A percentile compares a stretch with the other conserved stretches of the same genome.
These are phyloP conservation scores for Pleurotus tuber-regium DNA, from an alignment of 768 basidiomycete genomes.

Conservation along the genomic window DNA sequence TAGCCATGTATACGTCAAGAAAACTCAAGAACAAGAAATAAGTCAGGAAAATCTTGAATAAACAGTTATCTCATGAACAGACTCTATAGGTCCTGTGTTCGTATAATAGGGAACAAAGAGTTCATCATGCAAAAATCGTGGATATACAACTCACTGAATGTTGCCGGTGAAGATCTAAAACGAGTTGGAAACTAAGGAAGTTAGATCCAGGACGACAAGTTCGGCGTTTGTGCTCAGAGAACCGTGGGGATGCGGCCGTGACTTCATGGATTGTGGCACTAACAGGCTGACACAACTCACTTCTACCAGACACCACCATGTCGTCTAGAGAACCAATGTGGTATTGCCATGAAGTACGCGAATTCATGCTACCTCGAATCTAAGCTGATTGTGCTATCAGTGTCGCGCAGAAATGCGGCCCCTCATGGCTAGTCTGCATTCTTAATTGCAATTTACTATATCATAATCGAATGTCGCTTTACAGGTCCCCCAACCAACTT, in stretches of 20 bases:
- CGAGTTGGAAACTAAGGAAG: too few relatives aligned
- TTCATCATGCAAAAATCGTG: slow-evolving; percentile 35
- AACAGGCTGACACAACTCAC: slow-evolving; percentile 12
- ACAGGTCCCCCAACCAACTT: slow-evolving; percentile 79
- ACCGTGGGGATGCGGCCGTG: neutral
- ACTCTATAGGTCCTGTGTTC: slow-evolving; percentile 24
- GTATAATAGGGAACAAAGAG: slow-evolving; percentile 63
- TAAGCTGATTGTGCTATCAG: slow-evolving; percentile 35
- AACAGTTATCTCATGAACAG: slow-evolving; percentile 40
- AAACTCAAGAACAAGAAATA: slow-evolving; percentile 4
- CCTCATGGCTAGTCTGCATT: slow-evolving; percentile 58
- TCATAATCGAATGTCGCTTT: slow-evolving; percentile 15
- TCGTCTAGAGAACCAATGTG: slow-evolving; percentile 72
- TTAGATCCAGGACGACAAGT: too few relatives aligned
- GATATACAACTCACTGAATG: neutral
- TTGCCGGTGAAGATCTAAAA: too few relatives aligned
- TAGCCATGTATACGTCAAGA: too few relatives aligned
- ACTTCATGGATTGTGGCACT: neutral
- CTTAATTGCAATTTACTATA: too few relatives aligned
- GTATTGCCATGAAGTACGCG: slow-evolving; percentile 71
- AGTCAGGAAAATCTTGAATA: slow-evolving; percentile 44
- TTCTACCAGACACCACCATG: slow-evolving; percentile 36
- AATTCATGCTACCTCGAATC: slow-evolving; percentile 2
- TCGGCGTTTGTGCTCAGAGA: too few relatives aligned
- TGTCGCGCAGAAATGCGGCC: slow-evolving; percentile 89